These are phyloP conservation scores for Otatea glauca DNA, from an alignment of 176 grass and related monocot species.

Conservation along the genomic window DNA sequence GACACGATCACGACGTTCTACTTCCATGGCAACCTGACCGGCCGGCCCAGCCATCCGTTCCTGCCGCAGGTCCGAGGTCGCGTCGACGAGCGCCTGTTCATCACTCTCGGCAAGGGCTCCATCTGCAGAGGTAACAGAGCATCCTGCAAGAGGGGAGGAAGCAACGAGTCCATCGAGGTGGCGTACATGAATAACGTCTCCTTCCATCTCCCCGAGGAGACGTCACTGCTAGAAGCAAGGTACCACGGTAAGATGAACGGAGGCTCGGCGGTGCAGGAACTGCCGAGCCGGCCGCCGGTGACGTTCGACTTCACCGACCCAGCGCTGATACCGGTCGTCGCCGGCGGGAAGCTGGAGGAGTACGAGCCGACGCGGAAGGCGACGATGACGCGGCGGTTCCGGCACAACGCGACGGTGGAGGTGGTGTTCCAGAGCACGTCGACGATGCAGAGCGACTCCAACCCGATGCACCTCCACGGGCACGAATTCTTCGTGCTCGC, in stretches of 20 bases:
- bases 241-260: background rate
- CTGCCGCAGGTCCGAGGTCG: background rate
- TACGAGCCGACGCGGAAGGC: background rate
- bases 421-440: slow-evolving; percentile 55
- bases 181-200: slow-evolving; percentile 31
- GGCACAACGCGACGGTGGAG: background rate
- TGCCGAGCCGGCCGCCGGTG: background rate
- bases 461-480: slow-evolving; percentile 63
- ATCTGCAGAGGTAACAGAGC: background rate
- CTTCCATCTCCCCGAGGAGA: background rate
- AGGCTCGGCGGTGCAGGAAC: background rate
- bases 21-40: slow-evolving; percentile 19
- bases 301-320: slow-evolving; percentile 1
- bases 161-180: background rate
- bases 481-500: slow-evolving; percentile 60
- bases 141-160: background rate
- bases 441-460: slow-evolving; percentile 36
- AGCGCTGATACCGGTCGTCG: background rate
- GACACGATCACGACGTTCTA: background rate
- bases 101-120: background rate
- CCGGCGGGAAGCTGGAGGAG: background rate
- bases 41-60: background rate
- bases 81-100: background rate
- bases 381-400: background rate
- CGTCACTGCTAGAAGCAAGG: background rate